phyloP scores from a whole-genome alignment of 2,329 filamentous ascomycete genomes.

The Exophiala viscosa region DNA sequence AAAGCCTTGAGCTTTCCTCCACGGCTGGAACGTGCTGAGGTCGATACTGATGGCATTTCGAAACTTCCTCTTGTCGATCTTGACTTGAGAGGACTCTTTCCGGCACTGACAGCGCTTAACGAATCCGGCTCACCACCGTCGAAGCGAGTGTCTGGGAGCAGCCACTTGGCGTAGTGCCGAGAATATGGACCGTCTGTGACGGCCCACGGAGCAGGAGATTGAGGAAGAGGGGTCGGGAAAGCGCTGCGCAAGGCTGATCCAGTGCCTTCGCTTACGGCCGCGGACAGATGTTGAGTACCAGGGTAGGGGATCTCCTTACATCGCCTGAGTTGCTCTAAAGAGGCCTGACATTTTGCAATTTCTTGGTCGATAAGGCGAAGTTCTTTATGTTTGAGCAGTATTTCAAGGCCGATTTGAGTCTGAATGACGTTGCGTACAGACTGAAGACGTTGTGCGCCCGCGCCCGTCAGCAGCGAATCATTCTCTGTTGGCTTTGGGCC shows the following conservation, averaged over 20 bases:
- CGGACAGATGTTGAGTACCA: constrained; percentile 62
- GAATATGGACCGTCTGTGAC: constrained; percentile 90
- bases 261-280: constrained; percentile 68
- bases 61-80: constrained; percentile 76
- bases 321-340: constrained; percentile 86
- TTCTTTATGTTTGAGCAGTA: constrained; percentile 91
- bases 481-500: constrained; percentile 27
- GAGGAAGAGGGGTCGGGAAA: constrained; percentile 43
- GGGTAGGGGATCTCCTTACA: constrained; percentile 92
- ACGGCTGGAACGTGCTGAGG: constrained; percentile 57
- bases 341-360: constrained; percentile 89
- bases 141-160: constrained; percentile 82
- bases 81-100: constrained; percentile 59
- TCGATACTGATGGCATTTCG: constrained; percentile 50
- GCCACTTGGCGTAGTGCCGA: constrained; percentile 92
- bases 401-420: constrained; percentile 84
- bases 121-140: constrained; percentile 57
- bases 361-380: constrained; percentile 92
- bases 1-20: constrained; percentile 63
- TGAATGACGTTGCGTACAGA: constrained; percentile 69
- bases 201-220: constrained; percentile 82
- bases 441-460: constrained; percentile 20
- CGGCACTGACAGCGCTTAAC: constrained; percentile 12
- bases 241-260: constrained; percentile 54
- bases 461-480: constrained; percentile 4